phyloP scores from a whole-genome alignment of 2,329 filamentous ascomycete species.

The Aspergillus fumigatiaffinis region DNA sequence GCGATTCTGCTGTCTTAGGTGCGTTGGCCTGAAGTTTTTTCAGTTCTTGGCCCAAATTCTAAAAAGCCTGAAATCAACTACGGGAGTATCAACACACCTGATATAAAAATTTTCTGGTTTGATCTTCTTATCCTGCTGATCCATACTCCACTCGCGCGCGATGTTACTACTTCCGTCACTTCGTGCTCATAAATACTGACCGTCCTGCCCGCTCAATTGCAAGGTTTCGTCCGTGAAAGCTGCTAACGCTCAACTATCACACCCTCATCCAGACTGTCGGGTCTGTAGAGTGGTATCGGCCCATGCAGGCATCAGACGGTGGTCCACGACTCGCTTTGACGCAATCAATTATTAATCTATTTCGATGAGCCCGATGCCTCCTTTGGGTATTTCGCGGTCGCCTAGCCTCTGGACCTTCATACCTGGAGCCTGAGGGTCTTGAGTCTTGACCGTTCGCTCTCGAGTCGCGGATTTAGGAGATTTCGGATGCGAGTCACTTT shows the following conservation, averaged over 20 bases:
- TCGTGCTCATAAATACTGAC: not conserved
- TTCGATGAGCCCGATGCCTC: not conserved
- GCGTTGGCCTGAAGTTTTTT: not conserved
- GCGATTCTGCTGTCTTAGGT: slow-evolving; percentile 9
- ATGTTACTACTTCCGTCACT: not conserved
- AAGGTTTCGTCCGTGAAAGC: not conserved
- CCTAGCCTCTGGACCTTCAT: not conserved
- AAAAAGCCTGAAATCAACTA: not conserved
- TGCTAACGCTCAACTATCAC: slow-evolving; percentile 24
- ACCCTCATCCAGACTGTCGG: slow-evolving; percentile 24
- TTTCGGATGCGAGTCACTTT: not conserved
- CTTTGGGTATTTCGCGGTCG: not conserved
- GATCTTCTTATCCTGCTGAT: not conserved
- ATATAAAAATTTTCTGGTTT: not conserved
- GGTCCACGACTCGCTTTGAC: not conserved
- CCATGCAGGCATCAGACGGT: slow-evolving; percentile 13
- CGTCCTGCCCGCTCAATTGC: not conserved
- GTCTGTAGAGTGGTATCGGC: slow-evolving; percentile 16
- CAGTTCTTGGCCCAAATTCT: not conserved
- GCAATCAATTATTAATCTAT: not conserved
- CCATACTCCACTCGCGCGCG: not conserved
- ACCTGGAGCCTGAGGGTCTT: not conserved
- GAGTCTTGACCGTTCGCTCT: not conserved
- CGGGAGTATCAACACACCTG: not conserved
- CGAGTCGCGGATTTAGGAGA: not conserved